Evolutionary conservation across 2,329 filamentous ascomycete genomes (phyloP), one percentile per base, ranked within the genome.

Genomic region (Diplodia seriata): DNA sequence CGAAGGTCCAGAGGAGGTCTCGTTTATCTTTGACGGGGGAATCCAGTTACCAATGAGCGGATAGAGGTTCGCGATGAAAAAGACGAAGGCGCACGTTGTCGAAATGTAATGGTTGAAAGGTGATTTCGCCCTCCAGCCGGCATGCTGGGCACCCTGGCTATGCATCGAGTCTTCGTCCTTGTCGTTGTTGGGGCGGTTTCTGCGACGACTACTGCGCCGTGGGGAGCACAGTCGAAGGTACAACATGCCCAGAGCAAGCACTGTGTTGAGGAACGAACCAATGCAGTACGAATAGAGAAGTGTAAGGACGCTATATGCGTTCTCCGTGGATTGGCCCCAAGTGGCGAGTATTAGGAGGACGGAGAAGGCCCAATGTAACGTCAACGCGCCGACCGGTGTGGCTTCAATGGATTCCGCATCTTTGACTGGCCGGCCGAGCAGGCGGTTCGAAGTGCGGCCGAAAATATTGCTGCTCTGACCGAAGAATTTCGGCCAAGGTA

Each of bases 401-500:
- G 70, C 67, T 38, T 73, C 68, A n/a, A 71, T 55, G 12, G 57
- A 62, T 31, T 20, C 23, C 9, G 43, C 9, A 11, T 62, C 57
- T 9, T 26, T 26, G 36, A 49, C 33, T 40, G 51, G 33, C 12
- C 50, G 31, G 64, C 55, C 14, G 59, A 18, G 54, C 18, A 59
- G 26, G 49, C 65, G 40, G 55, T 57, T 31, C 4, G 59, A 49
- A 15, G 57, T 23, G 23, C 68, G 53, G 8, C 66, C 65, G 23
- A 72, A 68, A 53, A 56, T 9, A 15, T 64, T 69, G 14, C 47
- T 68, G 40, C 66, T 72, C 47, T 72, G 66, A 14, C 70, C 70
- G 54, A 73, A 73, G 55, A 73, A 71, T 43, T 72, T 73, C 4
- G 72, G 68, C 20, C 68, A 73, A 0, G 72, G 71, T 3, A 73